phyloP scores from a whole-genome alignment of 176 grass and related monocot species.

The Oropetium thomaeum region DNA sequence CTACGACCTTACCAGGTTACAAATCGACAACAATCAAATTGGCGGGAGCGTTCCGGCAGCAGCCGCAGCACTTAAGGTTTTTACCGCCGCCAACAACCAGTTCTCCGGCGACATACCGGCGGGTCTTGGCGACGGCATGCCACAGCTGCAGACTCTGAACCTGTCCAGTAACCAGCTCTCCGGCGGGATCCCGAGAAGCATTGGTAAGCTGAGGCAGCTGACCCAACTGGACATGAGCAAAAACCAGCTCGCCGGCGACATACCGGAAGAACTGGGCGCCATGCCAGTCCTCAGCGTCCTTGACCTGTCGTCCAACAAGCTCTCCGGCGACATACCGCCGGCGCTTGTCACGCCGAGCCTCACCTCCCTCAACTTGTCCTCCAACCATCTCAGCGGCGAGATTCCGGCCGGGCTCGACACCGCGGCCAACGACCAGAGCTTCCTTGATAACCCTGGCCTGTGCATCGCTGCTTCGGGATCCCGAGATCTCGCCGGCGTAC shows the following conservation, averaged over 20 bases:
- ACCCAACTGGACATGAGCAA: slow-evolving; percentile 44
- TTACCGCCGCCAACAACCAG: slow-evolving; percentile 46
- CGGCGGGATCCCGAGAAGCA: slow-evolving; percentile 44
- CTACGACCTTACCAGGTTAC: slow-evolving; percentile 23
- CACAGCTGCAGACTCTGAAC: slow-evolving; percentile 26
- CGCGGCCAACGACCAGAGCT: slow-evolving; percentile 52
- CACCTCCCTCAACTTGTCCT: slow-evolving; percentile 68
- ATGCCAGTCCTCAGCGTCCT: slow-evolving; percentile 47
- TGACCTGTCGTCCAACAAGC: slow-evolving; percentile 69
- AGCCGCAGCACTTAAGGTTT: neutral
- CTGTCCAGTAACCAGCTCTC: slow-evolving; percentile 56
- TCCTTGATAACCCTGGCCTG: slow-evolving; percentile 68
- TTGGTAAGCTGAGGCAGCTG: slow-evolving; percentile 29
- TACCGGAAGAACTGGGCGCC: slow-evolving; percentile 53
- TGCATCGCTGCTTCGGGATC: slow-evolving; percentile 29
- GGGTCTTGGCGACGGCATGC: slow-evolving; percentile 36
- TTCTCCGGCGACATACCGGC: slow-evolving; percentile 57
- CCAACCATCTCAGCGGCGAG: slow-evolving; percentile 61
- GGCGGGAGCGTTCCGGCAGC: slow-evolving; percentile 39
- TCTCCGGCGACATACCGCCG: slow-evolving; percentile 63
- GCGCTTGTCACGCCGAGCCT: slow-evolving; percentile 33
- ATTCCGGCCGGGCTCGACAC: slow-evolving; percentile 44
- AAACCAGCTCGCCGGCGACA: slow-evolving; percentile 52
- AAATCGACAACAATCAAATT: slow-evolving; percentile 52
- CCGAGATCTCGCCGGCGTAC: slow-evolving; percentile 38